These are phyloP conservation scores for Calvatia gigantea DNA, from an alignment of 768 basidiomycete genomes.

Conservation along the genomic window DNA sequence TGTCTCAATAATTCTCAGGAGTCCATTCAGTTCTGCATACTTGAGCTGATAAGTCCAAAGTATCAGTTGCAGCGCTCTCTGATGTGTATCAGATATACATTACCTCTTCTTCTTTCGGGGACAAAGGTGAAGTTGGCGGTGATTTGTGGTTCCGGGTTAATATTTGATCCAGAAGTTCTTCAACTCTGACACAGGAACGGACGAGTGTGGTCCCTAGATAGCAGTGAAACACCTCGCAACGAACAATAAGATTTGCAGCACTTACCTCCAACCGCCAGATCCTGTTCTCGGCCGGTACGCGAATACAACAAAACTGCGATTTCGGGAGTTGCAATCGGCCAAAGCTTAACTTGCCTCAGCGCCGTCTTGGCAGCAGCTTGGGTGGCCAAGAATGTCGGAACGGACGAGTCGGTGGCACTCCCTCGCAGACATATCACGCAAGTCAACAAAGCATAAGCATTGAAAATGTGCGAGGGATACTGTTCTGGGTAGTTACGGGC, in stretches of 20 bases:
- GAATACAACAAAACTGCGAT: not conserved
- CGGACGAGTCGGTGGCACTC: not conserved
- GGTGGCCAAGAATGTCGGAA: not conserved
- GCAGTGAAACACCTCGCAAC: no score
- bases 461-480: conserved; percentile 3
- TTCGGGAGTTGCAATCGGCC: not conserved
- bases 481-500: not conserved
- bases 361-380: not conserved
- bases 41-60: not conserved
- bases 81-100: not conserved
- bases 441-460: conserved; percentile 1
- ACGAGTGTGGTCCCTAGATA: not conserved
- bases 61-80: not conserved
- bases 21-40: not conserved
- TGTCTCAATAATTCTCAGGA: not conserved
- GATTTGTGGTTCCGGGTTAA: no score
- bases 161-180: not conserved
- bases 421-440: not conserved
- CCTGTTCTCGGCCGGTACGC: not conserved
- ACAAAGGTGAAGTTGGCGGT: not conserved
- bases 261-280: not conserved
- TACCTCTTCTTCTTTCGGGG: not conserved
- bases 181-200: not conserved
- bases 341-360: not conserved
- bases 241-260: no score